Evolutionary conservation across 106 monocot genomes (phyloP).

Genomic region (Dendrobium chrysotoxum): DNA sequence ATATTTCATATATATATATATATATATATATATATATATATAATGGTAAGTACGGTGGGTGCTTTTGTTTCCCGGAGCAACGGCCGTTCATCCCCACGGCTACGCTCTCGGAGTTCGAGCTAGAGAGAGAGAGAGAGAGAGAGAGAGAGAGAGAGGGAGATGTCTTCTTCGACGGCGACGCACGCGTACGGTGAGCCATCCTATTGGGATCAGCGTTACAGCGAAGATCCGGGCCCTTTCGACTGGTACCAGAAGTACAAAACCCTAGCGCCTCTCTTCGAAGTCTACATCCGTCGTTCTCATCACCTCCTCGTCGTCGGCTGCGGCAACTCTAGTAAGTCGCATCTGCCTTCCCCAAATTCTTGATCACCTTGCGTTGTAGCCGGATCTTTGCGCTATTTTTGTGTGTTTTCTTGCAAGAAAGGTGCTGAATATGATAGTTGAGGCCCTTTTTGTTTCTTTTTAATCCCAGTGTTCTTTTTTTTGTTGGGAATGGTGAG

Average conservation of each 20-base stretch:
- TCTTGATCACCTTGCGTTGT: not conserved
- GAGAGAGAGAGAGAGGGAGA: slow-evolving; percentile 10
- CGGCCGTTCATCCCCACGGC: too few relatives aligned
- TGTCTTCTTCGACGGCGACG: slow-evolving; percentile 22
- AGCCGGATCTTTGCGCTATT: not conserved
- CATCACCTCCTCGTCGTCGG: slow-evolving; percentile 81
- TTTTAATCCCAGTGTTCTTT: too few relatives aligned
- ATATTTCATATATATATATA: too few relatives aligned
- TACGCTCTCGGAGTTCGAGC: too few relatives aligned
- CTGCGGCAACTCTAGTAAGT: slow-evolving; percentile 85
- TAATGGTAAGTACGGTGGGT: too few relatives aligned
- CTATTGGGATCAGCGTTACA: slow-evolving; percentile 91
- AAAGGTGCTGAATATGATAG: not conserved
- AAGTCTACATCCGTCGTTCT: slow-evolving; percentile 42
- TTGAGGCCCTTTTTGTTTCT: too few relatives aligned
- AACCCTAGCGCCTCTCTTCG: slow-evolving; percentile 52
- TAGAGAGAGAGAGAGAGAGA: too few relatives aligned
- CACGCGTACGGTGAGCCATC: slow-evolving; percentile 87
- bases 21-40: too few relatives aligned
- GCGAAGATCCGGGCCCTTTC: slow-evolving; percentile 52
- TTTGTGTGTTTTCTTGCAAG: not conserved
- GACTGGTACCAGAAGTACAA: slow-evolving; percentile 97
- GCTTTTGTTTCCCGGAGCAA: too few relatives aligned
- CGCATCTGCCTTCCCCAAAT: not conserved
- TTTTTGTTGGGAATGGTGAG: too few relatives aligned